Conservation (phyloP, 345 rosid genomes). For the Eucalyptus lansdowneana region DNA sequence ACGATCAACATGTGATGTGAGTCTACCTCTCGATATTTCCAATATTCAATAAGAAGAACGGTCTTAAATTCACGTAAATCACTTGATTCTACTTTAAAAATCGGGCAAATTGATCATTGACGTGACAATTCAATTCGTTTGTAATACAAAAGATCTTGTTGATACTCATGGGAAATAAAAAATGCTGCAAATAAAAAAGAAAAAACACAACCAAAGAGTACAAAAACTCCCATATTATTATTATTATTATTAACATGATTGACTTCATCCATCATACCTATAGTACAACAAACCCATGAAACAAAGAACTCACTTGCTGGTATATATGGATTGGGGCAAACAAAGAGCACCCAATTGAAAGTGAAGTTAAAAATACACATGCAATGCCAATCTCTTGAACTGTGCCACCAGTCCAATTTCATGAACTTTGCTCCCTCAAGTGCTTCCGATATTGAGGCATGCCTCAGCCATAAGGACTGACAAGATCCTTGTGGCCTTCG, state of each 20-base stretch:
- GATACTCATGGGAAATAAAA: neutral
- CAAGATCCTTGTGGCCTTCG: neutral
- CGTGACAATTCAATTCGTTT: rapidly evolving
- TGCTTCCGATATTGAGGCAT: neutral
- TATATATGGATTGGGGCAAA: neutral
- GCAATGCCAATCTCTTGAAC: neutral
- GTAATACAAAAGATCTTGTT: rapidly evolving
- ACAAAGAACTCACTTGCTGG: neutral
- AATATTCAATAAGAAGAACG: neutral
- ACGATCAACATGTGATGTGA: neutral
- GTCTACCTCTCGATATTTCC: neutral
- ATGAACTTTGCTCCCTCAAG: neutral
- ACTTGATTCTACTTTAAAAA: neutral
- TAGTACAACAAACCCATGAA: neutral
- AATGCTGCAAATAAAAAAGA: neutral
- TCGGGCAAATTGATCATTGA: neutral
- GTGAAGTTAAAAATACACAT: neutral
- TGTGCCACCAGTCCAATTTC: neutral
- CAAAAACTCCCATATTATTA: neutral
- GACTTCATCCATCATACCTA: too few species aligned
- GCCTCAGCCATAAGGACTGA: neutral
- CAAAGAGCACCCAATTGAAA: neutral
- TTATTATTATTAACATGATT: too few species aligned
- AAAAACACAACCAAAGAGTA: neutral
- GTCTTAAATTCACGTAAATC: neutral